Conservation (phyloP, 352 stramenopile species). For the Phytophthora sansomeana region DNA sequence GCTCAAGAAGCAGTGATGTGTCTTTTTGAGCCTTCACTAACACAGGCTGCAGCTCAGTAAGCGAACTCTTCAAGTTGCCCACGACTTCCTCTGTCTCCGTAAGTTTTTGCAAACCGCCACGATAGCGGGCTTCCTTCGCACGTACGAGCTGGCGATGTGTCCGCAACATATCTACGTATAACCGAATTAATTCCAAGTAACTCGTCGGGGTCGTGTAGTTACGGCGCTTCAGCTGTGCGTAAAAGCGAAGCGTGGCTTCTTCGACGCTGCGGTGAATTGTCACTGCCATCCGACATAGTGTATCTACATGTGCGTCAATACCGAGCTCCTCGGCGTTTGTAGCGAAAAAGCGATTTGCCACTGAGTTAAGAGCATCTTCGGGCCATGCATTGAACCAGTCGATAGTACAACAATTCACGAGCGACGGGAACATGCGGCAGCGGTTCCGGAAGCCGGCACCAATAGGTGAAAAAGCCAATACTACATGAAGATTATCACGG, state of each 20-base stretch:
- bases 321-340: conserved; percentile 84
- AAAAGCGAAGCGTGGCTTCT: conserved; percentile 81
- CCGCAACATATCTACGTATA: conserved; percentile 93
- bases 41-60: conserved; percentile 93
- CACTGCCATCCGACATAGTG: conserved; percentile 92
- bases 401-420: conserved; percentile 96
- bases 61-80: conserved; percentile 89
- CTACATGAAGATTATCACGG: conserved; percentile 94
- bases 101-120: conserved; percentile 92
- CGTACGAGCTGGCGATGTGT: conserved; percentile 87
- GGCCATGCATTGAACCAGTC: conserved; percentile 98
- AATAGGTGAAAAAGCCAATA: conserved; percentile 94
- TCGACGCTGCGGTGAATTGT: conserved; percentile 95
- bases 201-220: conserved; percentile 97
- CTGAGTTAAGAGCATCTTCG: conserved; percentile 92
- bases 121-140: conserved; percentile 84
- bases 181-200: conserved; percentile 95
- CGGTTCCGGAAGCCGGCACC: conserved; percentile 92
- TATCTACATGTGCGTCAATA: conserved; percentile 90
- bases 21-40: conserved; percentile 91
- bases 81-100: conserved; percentile 94
- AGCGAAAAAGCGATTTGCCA: conserved; percentile 92
- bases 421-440: conserved; percentile 94
- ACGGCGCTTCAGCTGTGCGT: conserved; percentile 84
- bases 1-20: conserved; percentile 80